Evolutionary conservation across 495 filamentous ascomycete genomes (phyloP), one percentile per base, ranked within the genome.

Genomic region (Darksidea phi): DNA sequence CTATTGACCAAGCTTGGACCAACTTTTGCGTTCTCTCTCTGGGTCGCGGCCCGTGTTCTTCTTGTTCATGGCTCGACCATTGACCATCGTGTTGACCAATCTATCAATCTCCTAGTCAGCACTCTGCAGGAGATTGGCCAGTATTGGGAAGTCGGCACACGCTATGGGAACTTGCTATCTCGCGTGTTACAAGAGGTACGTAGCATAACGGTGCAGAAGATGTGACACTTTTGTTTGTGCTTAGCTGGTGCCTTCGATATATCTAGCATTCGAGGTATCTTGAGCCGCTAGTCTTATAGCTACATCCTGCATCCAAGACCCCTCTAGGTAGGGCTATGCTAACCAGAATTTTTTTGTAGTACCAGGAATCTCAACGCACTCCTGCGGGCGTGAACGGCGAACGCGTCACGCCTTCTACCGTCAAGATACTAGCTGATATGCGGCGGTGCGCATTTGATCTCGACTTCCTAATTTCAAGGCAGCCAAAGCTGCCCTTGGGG

Each of bases 401-500:
- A 52, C 80, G 87, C n/a, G 80, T 85, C 24, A 89, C 87, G 0
- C 89, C 90, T 0, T 89, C 86, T 18, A 89, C 84, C 8, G 90
- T 96, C 37, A 87, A 85, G 67, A 95, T 95, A 54, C 76, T 96
- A 2, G 87, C 89, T 1, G 91, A 96, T 67, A 95, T 96, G 91
- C 81, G 91, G 21, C 79, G 91, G 32, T 86, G 81, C 23, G 91
- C 91, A 5, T 96, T 88, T 64, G 90, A 93, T 61, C 81, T 95
- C 2, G 91, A 96, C 70, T 88, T 92, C 59, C 75, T 95, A 23
- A 95, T 95, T 51, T 90, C 88, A 1, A 82, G 88, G 12, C 91
- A 94, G 70, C 90, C 90, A 6, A 78, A 82, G 38, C 80, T 77
- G 73, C 78, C 48, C 28, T 24, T 62, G 57, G 76, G 37, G 49